Evolutionary conservation across 495 filamentous ascomycete species (phyloP).

Genomic region (Daldinia grandis): DNA sequence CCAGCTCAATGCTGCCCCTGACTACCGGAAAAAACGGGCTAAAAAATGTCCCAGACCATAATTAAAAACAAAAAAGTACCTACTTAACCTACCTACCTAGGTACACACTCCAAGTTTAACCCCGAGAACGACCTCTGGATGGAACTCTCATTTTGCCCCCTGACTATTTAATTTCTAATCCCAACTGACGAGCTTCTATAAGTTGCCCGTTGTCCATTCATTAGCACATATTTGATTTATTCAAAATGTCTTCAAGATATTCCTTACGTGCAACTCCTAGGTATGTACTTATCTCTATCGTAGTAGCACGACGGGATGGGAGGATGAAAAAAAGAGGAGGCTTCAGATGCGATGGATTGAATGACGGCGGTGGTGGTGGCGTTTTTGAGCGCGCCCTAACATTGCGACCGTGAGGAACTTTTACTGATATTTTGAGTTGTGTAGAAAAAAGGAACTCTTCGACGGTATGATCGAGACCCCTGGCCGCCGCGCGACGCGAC

Average conservation of each 20-base stretch:
- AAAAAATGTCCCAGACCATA: constrained; percentile 11
- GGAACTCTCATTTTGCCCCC: constrained; percentile 9
- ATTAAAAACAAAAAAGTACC: constrained; percentile 27
- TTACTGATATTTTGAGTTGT: neutral
- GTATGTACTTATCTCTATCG: constrained; percentile 30
- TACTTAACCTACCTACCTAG: too few species aligned
- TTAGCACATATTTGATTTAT: constrained; percentile 8
- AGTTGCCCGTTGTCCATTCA: constrained; percentile 40
- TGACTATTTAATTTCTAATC: constrained; percentile 3
- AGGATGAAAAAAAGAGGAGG: neutral
- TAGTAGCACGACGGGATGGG: neutral
- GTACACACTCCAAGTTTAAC: constrained; percentile 9
- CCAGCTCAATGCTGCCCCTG: constrained; percentile 28
- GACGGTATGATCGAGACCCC: constrained; percentile 63
- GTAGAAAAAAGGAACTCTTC: constrained; percentile 61
- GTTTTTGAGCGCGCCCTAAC: neutral
- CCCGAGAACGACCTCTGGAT: constrained; percentile 4
- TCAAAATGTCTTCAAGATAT: constrained; percentile 43
- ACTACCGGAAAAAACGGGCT: constrained; percentile 31
- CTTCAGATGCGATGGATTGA: neutral
- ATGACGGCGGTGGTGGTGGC: neutral
- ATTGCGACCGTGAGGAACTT: neutral
- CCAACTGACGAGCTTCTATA: constrained; percentile 34
- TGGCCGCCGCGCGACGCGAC: constrained; percentile 48
- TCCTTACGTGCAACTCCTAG: constrained; percentile 47